Percentiles rank a stretch among this genome's conserved stretches.
Conservation (phyloP, 345 rosid species). For the Eutrema yunnanense region DNA sequence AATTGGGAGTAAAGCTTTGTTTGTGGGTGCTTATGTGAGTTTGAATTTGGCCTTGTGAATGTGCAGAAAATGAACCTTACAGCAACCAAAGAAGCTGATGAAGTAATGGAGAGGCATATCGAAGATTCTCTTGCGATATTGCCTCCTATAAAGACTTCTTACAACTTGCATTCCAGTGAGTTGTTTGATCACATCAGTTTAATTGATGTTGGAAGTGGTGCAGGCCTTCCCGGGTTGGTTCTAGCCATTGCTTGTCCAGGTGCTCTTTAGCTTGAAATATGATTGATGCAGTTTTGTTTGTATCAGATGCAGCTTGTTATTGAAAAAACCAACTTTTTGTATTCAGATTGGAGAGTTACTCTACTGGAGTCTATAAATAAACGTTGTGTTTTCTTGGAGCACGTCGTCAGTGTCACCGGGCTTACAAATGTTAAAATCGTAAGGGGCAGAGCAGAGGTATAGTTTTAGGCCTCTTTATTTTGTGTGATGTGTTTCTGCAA, state of each 20-base stretch:
- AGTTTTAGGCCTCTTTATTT: neutral
- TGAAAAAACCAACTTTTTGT: neutral
- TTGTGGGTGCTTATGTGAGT: neutral
- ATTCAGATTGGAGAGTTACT: slow-evolving; percentile 77
- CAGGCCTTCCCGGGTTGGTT: slow-evolving; percentile 88
- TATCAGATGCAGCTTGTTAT: neutral
- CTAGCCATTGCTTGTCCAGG: slow-evolving; percentile 83
- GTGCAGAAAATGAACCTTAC: slow-evolving; percentile 83
- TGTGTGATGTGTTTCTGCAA: neutral
- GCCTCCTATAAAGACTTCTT: slow-evolving; percentile 48
- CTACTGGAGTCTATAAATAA: slow-evolving; percentile 78
- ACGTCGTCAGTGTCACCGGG: slow-evolving; percentile 53
- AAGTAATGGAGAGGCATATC: slow-evolving; percentile 77
- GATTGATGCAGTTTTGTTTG: neutral
- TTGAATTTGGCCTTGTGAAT: neutral
- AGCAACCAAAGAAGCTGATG: slow-evolving; percentile 56
- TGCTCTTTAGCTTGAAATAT: slow-evolving; percentile 7
- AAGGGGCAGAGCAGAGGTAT: slow-evolving; percentile 94
- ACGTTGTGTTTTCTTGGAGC: slow-evolving; percentile 88
- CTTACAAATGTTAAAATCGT: slow-evolving; percentile 61
- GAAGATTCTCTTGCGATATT: slow-evolving; percentile 83
- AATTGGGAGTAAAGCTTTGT: neutral
- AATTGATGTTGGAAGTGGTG: slow-evolving; percentile 85
- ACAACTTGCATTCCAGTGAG: slow-evolving; percentile 32
- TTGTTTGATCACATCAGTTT: slow-evolving; percentile 39